These are phyloP conservation scores for Zygosaccharomyces sapae DNA, from an alignment of 1,139 yeast genomes.

Conservation along the genomic window DNA sequence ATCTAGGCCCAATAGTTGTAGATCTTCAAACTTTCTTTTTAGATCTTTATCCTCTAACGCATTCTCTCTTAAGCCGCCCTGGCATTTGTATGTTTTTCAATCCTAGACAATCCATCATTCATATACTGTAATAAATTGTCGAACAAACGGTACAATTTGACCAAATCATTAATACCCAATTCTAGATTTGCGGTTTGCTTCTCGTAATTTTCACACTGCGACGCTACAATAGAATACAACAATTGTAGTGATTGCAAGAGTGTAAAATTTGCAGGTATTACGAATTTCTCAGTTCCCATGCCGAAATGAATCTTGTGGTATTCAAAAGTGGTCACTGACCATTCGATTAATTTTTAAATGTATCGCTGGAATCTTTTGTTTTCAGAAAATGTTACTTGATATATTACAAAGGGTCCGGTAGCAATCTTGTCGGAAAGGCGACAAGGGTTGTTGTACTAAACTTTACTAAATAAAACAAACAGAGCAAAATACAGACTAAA, in stretches of 20 bases:
- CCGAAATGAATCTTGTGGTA: too few relatives aligned
- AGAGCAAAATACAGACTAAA: not conserved
- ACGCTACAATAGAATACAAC: constrained; percentile 27
- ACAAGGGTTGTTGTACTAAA: too few relatives aligned
- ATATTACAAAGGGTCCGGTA: not conserved
- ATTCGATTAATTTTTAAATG: not conserved
- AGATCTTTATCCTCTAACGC: constrained; percentile 16
- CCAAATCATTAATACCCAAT: constrained; percentile 14
- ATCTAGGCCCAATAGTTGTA: constrained; percentile 31
- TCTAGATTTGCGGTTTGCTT: constrained; percentile 12
- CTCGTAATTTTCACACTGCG: constrained; percentile 26
- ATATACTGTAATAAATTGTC: constrained; percentile 23
- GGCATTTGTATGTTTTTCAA: constrained; percentile 23
- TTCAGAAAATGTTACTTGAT: not conserved
- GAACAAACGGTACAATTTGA: constrained; percentile 17
- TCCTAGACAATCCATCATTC: constrained; percentile 27
- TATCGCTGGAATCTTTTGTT: not conserved
- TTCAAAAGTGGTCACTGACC: too few relatives aligned
- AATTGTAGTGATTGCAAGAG: constrained; percentile 30
- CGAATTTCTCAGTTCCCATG: constrained; percentile 30
- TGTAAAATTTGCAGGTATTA: constrained; percentile 31
- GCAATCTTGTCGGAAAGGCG: not conserved
- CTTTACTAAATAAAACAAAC: not conserved
- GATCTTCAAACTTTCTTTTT: constrained; percentile 22
- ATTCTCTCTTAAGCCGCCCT: constrained; percentile 14